These are phyloP conservation scores for Rosa chinensis DNA, from an alignment of 306 rosid species.

Conservation along the genomic window DNA sequence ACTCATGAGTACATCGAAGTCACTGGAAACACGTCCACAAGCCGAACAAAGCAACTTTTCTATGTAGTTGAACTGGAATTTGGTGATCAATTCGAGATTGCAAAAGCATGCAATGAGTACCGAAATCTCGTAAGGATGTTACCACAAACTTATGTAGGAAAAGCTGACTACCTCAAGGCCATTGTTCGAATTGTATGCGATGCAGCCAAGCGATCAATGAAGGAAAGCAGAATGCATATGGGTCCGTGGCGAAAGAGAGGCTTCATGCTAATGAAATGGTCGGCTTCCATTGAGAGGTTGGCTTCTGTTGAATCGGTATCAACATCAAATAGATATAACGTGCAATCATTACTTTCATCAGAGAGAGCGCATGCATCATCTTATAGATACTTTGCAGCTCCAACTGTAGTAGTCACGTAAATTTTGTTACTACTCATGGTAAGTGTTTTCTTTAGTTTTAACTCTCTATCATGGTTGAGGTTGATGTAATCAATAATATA, in stretches of 20 bases:
- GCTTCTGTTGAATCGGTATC: background rate
- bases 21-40: background rate
- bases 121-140: slow-evolving; percentile 12
- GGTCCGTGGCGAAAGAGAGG: slow-evolving; percentile 55
- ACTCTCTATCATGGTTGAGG: background rate
- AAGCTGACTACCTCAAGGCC: slow-evolving; percentile 36
- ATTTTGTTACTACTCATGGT: background rate
- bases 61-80: slow-evolving; percentile 31
- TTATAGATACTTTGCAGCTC: background rate
- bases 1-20: slow-evolving; percentile 31
- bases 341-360: background rate
- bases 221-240: slow-evolving; percentile 59
- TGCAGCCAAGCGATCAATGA: slow-evolving; percentile 67
- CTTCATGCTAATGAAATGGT: slow-evolving; percentile 77
- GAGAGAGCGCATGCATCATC: background rate
- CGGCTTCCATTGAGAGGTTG: slow-evolving; percentile 27
- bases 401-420: background rate
- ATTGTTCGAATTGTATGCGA: slow-evolving; percentile 47
- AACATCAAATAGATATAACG: background rate
- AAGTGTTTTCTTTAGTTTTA: background rate
- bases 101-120: slow-evolving; percentile 29
- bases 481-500: background rate
- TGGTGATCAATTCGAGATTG: slow-evolving; percentile 38
- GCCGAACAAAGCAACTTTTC: slow-evolving; percentile 12
- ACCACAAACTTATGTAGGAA: slow-evolving; percentile 38